These are phyloP conservation scores for Lasiodiplodia citricola DNA, from an alignment of 2,329 filamentous ascomycete genomes.

Conservation along the genomic window DNA sequence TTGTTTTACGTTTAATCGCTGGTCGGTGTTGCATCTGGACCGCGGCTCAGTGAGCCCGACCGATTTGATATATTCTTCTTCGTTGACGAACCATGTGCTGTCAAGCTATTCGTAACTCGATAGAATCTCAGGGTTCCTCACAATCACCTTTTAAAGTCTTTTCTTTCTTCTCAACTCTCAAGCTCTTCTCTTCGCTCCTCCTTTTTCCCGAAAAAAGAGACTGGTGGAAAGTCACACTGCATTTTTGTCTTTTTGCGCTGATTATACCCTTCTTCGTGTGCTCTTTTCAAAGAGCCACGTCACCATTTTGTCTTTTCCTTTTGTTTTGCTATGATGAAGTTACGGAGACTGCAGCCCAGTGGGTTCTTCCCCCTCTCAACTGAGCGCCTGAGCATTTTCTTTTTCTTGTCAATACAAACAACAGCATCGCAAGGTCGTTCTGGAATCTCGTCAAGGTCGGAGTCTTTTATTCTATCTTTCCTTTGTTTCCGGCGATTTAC, in stretches of 20 bases:
- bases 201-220: background rate
- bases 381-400: constrained; percentile 7
- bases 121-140: constrained; percentile 19
- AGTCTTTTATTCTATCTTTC: background rate
- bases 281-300: constrained; percentile 1
- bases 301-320: constrained; percentile 10
- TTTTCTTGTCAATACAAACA: background rate
- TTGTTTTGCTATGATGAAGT: constrained; percentile 18
- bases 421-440: constrained; percentile 9
- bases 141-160: background rate
- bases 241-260: background rate
- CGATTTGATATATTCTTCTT: constrained; percentile 6
- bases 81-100: background rate
- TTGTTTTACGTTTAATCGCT: constrained; percentile 14
- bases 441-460: background rate
- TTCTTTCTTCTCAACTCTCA: background rate
- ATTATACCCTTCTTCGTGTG: constrained; percentile 11
- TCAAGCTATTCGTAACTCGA: constrained; percentile 23
- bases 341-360: constrained; percentile 2
- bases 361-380: background rate
- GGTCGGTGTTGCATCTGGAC: constrained; percentile 22
- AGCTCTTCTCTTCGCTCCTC: constrained; percentile 1
- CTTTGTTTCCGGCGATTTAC: background rate
- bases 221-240: background rate
- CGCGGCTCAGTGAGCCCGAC: constrained; percentile 23